phyloP scores from a whole-genome alignment of 768 basidiomycete species.

The Lentinus brumalis region DNA sequence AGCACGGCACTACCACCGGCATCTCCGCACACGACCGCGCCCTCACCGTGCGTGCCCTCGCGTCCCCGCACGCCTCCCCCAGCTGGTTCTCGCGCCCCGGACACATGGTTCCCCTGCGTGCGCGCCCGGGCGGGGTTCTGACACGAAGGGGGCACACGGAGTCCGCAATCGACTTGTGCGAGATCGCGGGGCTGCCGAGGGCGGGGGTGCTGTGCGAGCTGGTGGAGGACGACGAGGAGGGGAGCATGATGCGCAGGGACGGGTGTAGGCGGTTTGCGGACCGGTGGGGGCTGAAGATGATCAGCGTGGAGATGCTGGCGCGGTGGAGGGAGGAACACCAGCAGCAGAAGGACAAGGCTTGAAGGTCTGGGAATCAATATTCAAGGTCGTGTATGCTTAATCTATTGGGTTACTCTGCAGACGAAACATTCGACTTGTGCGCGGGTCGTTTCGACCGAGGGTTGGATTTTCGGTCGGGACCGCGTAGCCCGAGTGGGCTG shows the following conservation, averaged over 20 bases:
- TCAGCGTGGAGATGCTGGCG: slow-evolving; percentile 85
- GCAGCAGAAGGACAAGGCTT: background rate
- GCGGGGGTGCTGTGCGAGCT: slow-evolving; percentile 93
- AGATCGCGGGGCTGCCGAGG: slow-evolving; percentile 62
- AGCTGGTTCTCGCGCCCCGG: slow-evolving; percentile 90
- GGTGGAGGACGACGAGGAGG: slow-evolving; percentile 87
- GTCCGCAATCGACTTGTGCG: slow-evolving; percentile 83
- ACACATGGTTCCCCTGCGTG: slow-evolving; percentile 92
- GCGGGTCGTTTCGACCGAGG: too few species aligned
- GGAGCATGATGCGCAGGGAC: slow-evolving; percentile 93
- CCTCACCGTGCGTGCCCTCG: slow-evolving; percentile 82
- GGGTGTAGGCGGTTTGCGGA: slow-evolving; percentile 92
- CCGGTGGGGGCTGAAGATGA: slow-evolving; percentile 88
- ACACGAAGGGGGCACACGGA: slow-evolving; percentile 95
- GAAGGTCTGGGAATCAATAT: background rate
- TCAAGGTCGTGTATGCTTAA: background rate
- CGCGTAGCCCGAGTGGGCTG: too few species aligned
- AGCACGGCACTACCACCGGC: slow-evolving; percentile 92
- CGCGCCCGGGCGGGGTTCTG: slow-evolving; percentile 81
- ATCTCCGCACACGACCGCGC: slow-evolving; percentile 97
- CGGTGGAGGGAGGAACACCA: slow-evolving; percentile 35
- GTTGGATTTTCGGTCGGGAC: too few species aligned
- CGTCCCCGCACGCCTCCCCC: slow-evolving; percentile 54
- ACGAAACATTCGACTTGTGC: too few species aligned
- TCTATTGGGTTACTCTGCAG: too few species aligned